phyloP scores from a whole-genome alignment of 176 grass and related monocot species.

The Phoenix roebelenii region DNA sequence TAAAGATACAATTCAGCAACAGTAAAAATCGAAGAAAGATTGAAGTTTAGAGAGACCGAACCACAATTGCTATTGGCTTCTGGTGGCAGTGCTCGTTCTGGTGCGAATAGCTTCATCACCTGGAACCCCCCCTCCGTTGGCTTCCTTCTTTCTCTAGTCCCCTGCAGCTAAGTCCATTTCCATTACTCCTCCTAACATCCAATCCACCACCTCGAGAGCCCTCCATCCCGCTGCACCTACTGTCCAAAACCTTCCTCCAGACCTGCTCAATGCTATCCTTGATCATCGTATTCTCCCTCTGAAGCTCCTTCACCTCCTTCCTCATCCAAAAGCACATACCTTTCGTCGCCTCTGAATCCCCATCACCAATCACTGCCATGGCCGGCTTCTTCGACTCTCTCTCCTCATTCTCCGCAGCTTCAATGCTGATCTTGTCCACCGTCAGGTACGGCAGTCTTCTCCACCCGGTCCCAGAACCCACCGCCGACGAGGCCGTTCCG shows the following conservation, averaged over 20 bases:
- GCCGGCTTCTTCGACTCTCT: background rate
- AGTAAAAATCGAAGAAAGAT: background rate
- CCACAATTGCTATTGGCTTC: background rate
- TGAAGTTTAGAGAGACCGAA: background rate
- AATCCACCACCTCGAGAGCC: background rate
- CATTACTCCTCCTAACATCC: background rate
- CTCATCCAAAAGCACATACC: background rate
- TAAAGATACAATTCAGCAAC: no score
- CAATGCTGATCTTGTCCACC: slow-evolving; percentile 1
- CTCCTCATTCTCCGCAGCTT: background rate
- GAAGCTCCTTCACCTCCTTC: background rate
- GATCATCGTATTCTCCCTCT: background rate
- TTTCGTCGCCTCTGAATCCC: background rate
- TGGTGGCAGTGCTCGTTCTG: background rate
- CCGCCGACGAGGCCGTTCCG: background rate
- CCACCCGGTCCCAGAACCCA: background rate
- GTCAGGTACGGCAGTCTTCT: background rate
- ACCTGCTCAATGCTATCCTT: background rate
- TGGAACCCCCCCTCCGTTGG: background rate
- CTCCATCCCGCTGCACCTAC: background rate
- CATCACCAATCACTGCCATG: background rate
- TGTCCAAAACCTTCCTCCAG: background rate
- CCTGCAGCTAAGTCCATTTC: background rate
- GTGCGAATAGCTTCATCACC: background rate
- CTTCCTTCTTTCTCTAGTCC: background rate